Evolutionary conservation across 441 rosid genomes (phyloP).

Genomic region (Populus hybrid): DNA sequence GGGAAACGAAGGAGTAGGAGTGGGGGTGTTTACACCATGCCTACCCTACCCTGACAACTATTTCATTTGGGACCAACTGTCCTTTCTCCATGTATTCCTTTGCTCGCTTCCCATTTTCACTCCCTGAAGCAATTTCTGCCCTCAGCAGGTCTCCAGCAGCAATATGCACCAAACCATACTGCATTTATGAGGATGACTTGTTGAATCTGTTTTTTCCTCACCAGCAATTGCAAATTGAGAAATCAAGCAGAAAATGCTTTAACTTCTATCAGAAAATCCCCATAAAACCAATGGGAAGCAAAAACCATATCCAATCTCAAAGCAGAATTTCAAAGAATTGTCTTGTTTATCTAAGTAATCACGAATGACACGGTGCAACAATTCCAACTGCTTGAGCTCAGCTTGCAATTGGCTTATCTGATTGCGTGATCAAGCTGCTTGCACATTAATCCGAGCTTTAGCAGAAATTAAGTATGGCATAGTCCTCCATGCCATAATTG

Average conservation of each 20-base stretch:
- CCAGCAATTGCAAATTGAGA: conserved; percentile 25
- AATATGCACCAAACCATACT: conserved; percentile 90
- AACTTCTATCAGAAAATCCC: conserved; percentile 14
- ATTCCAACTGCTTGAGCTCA: neutral
- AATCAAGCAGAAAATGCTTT: conserved; percentile 17
- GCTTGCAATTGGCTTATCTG: neutral
- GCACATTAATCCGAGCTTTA: neutral
- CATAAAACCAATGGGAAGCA: neutral
- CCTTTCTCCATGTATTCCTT: conserved; percentile 90
- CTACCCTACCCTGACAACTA: conserved; percentile 67
- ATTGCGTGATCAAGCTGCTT: neutral
- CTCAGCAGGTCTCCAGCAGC: conserved; percentile 94
- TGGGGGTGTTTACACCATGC: neutral
- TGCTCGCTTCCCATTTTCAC: conserved; percentile 78
- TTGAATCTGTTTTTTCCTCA: conserved; percentile 37
- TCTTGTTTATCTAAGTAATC: conserved; percentile 6
- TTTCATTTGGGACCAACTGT: conserved; percentile 72
- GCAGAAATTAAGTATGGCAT: neutral
- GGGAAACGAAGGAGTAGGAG: neutral
- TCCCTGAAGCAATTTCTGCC: conserved; percentile 74
- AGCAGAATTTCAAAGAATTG: conserved; percentile 7
- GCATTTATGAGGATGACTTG: conserved; percentile 45
- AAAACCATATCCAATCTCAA: conserved; percentile 12
- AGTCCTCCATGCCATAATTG: neutral
- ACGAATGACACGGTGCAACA: neutral